Evolutionary conservation across 2,329 filamentous ascomycete genomes (phyloP), one percentile per base, ranked within the genome.

Genomic region (Rutstroemia sp.): DNA sequence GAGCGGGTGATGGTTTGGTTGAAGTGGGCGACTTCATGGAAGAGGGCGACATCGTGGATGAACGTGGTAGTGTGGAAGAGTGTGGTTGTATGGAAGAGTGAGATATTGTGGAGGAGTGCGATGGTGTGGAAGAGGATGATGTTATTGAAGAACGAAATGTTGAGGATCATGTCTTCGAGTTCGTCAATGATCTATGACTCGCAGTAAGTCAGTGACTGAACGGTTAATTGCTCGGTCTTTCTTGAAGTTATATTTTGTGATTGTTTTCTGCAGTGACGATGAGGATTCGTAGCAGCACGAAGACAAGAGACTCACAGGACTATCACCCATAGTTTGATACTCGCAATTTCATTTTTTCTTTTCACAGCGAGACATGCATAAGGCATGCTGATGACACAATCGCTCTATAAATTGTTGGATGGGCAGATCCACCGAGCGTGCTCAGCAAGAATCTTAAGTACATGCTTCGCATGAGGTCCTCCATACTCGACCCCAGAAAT

Each of bases 391-490:
- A n/a, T n/a, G n/a, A n/a, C n/a, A n/a, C n/a, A n/a, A n/a, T n/a
- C n/a, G n/a, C n/a, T n/a, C n/a, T n/a, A 19, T 19, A 19, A 2
- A 19, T 19, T 19, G 19, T 19, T 19, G 19, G 19, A 21, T 47
- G 17, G 45, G 27, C 14, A 39, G 8, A 54, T 27, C 21, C 41
- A 34, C 41, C 38, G 30, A 37, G 45, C 52, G 41, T 54, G 23
- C 3, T 23, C 52, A 41, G 34, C 25, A 49, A 54, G 45, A 41
- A 54, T 49, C 45, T 45, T 48, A 27, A 54, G 52, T 23, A 54
- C 52, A 54, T 54, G 45, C 44, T 25, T 49, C 52, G 52, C 52
- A 54, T 42, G 37, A 27, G 52, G 37, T 54, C 52, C 52, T 47
- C 23, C 14, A 38, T 54, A 54, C 45, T 42, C 46, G 39, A 54